These are phyloP conservation scores for Kluyveromyces sp. DNA, from an alignment of 1,139 yeast genomes.

Conservation along the genomic window DNA sequence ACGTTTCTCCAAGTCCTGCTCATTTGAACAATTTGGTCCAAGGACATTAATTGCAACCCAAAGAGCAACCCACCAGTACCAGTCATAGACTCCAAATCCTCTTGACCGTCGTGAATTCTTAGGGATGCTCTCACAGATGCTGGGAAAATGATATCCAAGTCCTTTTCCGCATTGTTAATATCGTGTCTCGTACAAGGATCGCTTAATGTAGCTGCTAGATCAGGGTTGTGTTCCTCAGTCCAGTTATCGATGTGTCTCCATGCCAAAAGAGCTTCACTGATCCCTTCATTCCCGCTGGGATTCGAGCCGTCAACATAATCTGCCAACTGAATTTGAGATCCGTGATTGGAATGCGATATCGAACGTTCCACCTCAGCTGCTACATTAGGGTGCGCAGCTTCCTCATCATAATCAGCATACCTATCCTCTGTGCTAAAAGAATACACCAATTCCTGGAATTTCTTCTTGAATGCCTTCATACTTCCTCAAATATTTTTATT, in stretches of 20 bases:
- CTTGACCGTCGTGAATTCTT: slow-evolving; percentile 64
- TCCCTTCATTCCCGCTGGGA: slow-evolving; percentile 40
- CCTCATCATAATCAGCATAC: slow-evolving; percentile 57
- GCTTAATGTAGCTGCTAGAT: slow-evolving; percentile 48
- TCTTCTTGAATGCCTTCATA: slow-evolving; percentile 33
- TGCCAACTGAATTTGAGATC: slow-evolving; percentile 7
- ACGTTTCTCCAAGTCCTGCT: slow-evolving; percentile 65
- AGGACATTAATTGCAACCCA: slow-evolving; percentile 56
- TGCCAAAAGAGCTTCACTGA: slow-evolving; percentile 54
- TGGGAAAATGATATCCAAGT: slow-evolving; percentile 51
- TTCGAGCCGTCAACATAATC: slow-evolving; percentile 14
- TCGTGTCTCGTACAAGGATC: slow-evolving; percentile 60
- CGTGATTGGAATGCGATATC: slow-evolving; percentile 1
- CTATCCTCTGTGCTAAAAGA: slow-evolving; percentile 59
- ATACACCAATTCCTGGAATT: slow-evolving; percentile 50
- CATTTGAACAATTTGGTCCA: slow-evolving; percentile 57
- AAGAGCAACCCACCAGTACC: slow-evolving; percentile 55
- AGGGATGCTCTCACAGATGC: slow-evolving; percentile 52
- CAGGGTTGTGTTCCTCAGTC: slow-evolving; percentile 48
- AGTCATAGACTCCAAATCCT: slow-evolving; percentile 39
- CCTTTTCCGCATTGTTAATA: slow-evolving; percentile 56
- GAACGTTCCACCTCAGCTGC: background rate
- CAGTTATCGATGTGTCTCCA: slow-evolving; percentile 66
- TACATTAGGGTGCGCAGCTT: slow-evolving; percentile 19
- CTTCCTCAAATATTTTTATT: too few species aligned